Evolutionary conservation across 2,329 filamentous ascomycete species (phyloP).

Genomic region (Fusarium fracticaudum): DNA sequence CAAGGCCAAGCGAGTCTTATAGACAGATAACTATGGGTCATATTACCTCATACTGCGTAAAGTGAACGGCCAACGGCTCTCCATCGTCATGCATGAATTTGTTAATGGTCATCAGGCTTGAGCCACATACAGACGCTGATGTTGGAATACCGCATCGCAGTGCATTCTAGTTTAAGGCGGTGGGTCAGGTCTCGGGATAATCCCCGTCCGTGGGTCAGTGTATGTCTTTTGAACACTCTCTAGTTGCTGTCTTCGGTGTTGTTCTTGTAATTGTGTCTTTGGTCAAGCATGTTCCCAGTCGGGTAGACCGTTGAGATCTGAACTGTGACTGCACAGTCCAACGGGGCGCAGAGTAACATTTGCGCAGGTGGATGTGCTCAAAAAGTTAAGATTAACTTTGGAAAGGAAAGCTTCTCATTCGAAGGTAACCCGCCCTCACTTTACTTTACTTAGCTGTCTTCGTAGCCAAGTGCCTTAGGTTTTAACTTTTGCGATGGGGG

Average conservation of each 20-base stretch:
- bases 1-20: neutral
- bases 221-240: neutral
- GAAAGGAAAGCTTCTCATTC: neutral
- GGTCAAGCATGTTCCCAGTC: constrained; percentile 7
- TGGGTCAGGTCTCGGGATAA: constrained; percentile 15
- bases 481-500: neutral
- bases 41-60: neutral
- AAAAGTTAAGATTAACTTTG: neutral
- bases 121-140: neutral
- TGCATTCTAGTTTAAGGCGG: neutral
- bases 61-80: neutral
- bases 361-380: neutral
- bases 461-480: neutral
- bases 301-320: constrained; percentile 19
- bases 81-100: constrained; percentile 7
- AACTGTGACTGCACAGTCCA: constrained; percentile 15
- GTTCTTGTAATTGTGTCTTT: constrained; percentile 1
- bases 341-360: neutral
- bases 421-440: neutral
- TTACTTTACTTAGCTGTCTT: neutral
- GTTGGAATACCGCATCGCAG: neutral
- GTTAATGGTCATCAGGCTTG: neutral
- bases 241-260: neutral
- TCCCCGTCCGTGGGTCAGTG: neutral
- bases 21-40: neutral